Conservation (phyloP, 495 filamentous ascomycete species). For the Venustampulla echinocandica region DNA sequence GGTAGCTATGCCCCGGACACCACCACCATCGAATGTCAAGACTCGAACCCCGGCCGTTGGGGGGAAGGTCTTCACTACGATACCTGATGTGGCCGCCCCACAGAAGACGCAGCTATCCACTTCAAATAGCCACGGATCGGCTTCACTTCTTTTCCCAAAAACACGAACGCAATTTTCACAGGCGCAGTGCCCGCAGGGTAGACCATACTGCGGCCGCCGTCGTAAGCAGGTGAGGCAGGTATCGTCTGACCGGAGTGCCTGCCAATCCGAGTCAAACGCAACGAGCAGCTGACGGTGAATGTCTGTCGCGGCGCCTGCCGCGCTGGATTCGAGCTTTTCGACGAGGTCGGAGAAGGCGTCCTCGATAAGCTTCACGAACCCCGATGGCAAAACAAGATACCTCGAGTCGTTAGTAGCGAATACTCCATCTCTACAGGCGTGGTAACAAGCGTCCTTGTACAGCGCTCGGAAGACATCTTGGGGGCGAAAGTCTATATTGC, state of each 20-base stretch:
- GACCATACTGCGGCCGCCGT: constrained; percentile 10
- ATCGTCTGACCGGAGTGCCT: not conserved
- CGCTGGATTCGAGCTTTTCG: not conserved
- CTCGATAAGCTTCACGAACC: constrained; percentile 3
- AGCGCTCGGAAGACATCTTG: constrained; percentile 13
- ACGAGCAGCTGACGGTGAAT: not conserved
- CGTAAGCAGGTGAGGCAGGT: constrained; percentile 13
- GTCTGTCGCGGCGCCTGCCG: not conserved
- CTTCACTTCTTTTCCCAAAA: constrained; percentile 1
- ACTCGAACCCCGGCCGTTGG: constrained; percentile 21
- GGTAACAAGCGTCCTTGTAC: constrained; percentile 9
- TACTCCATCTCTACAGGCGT: not conserved
- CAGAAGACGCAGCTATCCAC: constrained; percentile 18
- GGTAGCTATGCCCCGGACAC: constrained; percentile 18
- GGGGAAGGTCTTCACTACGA: constrained; percentile 16
- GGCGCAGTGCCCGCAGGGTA: constrained; percentile 12
- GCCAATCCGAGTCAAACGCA: not conserved
- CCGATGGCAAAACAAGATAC: not conserved
- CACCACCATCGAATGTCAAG: constrained; percentile 23
- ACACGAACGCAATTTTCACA: constrained; percentile 16
- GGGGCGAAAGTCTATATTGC: constrained; percentile 12
- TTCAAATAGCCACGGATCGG: constrained; percentile 19
- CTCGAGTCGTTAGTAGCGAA: not conserved
- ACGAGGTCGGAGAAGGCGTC: not conserved
- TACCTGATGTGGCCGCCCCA: constrained; percentile 7